phyloP scores from a whole-genome alignment of 306 rosid genomes.

The Sindora glabra region DNA sequence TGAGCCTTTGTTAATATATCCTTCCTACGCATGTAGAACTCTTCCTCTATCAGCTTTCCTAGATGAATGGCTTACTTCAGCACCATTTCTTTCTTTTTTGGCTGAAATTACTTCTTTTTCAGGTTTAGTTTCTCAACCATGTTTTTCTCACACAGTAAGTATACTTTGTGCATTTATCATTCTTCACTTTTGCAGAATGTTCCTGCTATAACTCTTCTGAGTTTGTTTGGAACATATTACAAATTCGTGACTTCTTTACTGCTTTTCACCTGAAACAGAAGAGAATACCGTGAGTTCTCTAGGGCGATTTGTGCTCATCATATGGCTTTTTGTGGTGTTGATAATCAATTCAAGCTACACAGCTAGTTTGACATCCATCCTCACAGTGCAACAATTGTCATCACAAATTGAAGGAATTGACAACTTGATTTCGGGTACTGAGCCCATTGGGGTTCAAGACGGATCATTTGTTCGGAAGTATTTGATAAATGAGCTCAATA shows the following conservation, averaged over 20 bases:
- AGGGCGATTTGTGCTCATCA: constrained; percentile 68
- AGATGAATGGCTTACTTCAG: constrained; percentile 1
- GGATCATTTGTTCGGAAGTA: constrained; percentile 64
- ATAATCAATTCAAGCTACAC: constrained; percentile 90
- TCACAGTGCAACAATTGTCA: constrained; percentile 65
- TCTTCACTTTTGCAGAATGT: not conserved
- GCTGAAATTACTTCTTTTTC: constrained; percentile 29
- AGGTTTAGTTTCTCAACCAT: constrained; percentile 91
- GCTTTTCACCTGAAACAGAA: constrained; percentile 37
- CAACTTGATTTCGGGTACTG: constrained; percentile 50
- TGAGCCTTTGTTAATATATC: not conserved
- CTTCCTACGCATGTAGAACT: not conserved
- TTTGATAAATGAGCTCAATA: constrained; percentile 52
- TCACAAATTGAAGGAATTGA: constrained; percentile 73
- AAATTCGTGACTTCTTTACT: constrained; percentile 17
- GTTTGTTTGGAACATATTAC: not conserved
- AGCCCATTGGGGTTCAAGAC: constrained; percentile 70
- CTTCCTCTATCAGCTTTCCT: not conserved
- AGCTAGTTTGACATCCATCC: constrained; percentile 92
- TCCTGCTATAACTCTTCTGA: not conserved
- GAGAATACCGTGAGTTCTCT: constrained; percentile 74
- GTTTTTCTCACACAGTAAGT: constrained; percentile 86
- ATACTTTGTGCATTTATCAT: constrained; percentile 10
- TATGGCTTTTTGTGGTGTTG: constrained; percentile 88
- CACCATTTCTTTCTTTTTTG: not conserved